These are phyloP conservation scores for Solanum stenotomum DNA, from an alignment of 257 asterid species.

Conservation along the genomic window DNA sequence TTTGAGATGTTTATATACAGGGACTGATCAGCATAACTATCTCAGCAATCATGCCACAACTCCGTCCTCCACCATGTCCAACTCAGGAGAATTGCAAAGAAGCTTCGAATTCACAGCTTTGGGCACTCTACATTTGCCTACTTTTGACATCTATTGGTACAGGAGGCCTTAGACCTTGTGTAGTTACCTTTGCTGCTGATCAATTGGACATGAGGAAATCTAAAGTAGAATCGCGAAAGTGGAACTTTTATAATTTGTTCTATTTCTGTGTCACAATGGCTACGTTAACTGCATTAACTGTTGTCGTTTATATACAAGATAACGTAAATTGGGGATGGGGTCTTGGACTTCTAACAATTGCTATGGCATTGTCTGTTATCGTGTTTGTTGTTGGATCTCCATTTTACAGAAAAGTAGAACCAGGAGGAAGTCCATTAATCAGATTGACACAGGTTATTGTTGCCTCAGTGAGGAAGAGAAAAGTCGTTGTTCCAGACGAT, in stretches of 20 bases:
- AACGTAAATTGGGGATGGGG: constrained; percentile 87
- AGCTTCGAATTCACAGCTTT: constrained; percentile 57
- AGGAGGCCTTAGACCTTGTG: constrained; percentile 79
- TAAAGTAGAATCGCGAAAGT: constrained; percentile 29
- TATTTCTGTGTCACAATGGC: constrained; percentile 69
- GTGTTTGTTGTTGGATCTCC: constrained; percentile 46
- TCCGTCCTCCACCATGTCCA: constrained; percentile 78
- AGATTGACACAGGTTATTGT: constrained; percentile 56
- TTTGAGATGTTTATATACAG: constrained; percentile 13
- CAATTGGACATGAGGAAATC: constrained; percentile 65
- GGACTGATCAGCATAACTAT: constrained; percentile 61
- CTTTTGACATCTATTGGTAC: constrained; percentile 60
- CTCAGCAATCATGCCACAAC: constrained; percentile 52
- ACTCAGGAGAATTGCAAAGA: constrained; percentile 59
- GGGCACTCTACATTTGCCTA: constrained; percentile 51
- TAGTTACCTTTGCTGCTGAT: constrained; percentile 73
- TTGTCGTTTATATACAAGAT: constrained; percentile 81
- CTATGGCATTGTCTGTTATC: constrained; percentile 48
- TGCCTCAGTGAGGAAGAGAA: constrained; percentile 59
- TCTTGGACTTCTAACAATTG: constrained; percentile 75
- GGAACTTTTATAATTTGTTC: constrained; percentile 87
- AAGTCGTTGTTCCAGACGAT: constrained; percentile 14
- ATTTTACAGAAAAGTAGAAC: constrained; percentile 51
- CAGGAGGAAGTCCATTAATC: constrained; percentile 72
- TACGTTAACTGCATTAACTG: constrained; percentile 55